Base-by-base conservation (phyloP, 352 stramenopile species). In the Pythium phragmitis region DNA sequence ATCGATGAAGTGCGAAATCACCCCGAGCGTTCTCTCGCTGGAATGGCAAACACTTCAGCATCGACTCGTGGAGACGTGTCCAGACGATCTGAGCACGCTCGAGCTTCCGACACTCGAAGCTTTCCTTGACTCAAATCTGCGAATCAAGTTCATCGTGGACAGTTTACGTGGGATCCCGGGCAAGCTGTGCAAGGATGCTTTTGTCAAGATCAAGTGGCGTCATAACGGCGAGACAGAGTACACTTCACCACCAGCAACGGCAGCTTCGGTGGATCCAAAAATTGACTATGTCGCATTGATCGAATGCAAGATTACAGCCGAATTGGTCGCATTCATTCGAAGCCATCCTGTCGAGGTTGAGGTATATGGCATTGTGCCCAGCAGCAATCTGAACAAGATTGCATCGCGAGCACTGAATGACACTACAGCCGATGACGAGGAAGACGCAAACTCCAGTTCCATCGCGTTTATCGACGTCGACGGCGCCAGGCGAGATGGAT, bases 21-120 rank as follows among this genome's bases (percentile, higher is more conserved):
- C 71, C 7, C 72, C 76, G n/a, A 89, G 72, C 0, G 63, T 91
- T 47, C 55, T 93, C 8, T 90, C 85, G 0, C 75, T 91, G 50
- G 82, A 93, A 51, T 93, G 82, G 85, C 85, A 93, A 57, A 79
- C 82, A 4, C 67, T 62, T 0, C 82, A 91, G 42, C 82, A 91
- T 60, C 73, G 66, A 14, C 48, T 91, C 12, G 70, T 91, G 7
- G 85, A 90, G 45, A 85, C 62, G 1, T 86, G 75, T 42, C 76
- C 74, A 0, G 71, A 84, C 30, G 73, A 86, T 60, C 57, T 76
- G 28, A 33, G 33, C 2, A 55, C 64, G 4, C 58, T 90, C 3
- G 42, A 71, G 60, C 65, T 89, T 11, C 74, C 80, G 8, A 80
- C 75, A 7, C 58, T 90, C 36, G 41, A 61, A 14, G 64, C 68